Base-by-base conservation (phyloP, 768 basidiomycete species). In the Leccinum incarnatum region DNA sequence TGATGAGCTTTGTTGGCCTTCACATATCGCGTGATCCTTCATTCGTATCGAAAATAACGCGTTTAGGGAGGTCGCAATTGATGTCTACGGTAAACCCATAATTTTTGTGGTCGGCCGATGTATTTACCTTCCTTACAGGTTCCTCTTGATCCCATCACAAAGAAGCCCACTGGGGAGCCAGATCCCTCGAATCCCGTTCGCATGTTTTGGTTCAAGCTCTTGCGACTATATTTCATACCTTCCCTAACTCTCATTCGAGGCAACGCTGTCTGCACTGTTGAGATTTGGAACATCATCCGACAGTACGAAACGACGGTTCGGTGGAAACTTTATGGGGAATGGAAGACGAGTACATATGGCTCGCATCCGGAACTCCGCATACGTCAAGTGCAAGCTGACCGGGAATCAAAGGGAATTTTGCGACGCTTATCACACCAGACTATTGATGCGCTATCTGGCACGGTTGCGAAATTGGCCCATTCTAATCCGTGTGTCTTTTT, bases 261-360 rank as follows among this genome's bases (percentile, higher is more conserved):
- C 37, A 94, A 95, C 67, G 89, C 93, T 7, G 89, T 93, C 23
- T 92, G 89, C 71, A 91, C 93, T 27, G 88, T 90, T 48, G 95
- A 98, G 66, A 80, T 98, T 8, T 99, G 97, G 97, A 85, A 87
- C 58, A 85, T 98, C 53, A 82, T 98, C 51, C 80, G 85, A 42
- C 83, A 85, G 61, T 92, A 88, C 69, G 87, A 91, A 56, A 87
- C 86, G 54, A 83, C 87, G 6, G 77, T 82, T 23, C 91, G 97
- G 9, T 99, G 94, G 89, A 82, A 81, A 50, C 78, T 99, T 32
- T 99, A 99, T 67, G 97, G 95, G 45, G 95, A 98, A 76, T 98
- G 97, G 97, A 90, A 89, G 72, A 78, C 83, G 37, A 76, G 76
- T 49, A 80, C 77, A 21, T 93, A 94, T 73, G 81, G 81, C 60